phyloP scores from a whole-genome alignment of 441 rosid genomes.

The Dalechampia spathulata region DNA sequence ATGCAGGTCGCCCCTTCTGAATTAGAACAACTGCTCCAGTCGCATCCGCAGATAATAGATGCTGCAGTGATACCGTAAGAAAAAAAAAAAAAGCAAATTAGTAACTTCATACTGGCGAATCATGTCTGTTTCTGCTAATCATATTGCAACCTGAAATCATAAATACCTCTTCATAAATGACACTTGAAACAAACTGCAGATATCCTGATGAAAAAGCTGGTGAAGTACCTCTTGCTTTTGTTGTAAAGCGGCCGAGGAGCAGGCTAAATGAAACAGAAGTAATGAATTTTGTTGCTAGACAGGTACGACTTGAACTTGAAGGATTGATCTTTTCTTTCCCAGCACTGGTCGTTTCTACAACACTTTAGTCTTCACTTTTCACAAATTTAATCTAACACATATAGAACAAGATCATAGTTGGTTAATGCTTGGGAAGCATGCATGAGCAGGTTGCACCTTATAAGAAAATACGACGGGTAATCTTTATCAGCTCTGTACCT shows the following conservation, averaged over 20 bases:
- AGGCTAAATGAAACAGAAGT: slow-evolving; percentile 15
- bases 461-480: neutral
- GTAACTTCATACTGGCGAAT: too few species aligned
- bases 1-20: slow-evolving; percentile 42
- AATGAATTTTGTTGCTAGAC: slow-evolving; percentile 30
- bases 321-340: too few species aligned
- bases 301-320: slow-evolving; percentile 13
- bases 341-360: too few species aligned
- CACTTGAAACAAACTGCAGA: slow-evolving; percentile 5
- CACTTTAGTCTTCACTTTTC: too few species aligned
- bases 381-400: too few species aligned
- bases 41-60: slow-evolving; percentile 31
- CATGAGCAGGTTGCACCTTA: slow-evolving; percentile 24
- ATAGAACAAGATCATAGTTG: neutral
- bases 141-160: too few species aligned
- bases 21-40: slow-evolving; percentile 32
- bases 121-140: too few species aligned
- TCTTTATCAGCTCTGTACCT: neutral
- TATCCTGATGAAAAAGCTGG: slow-evolving; percentile 41
- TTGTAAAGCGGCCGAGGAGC: slow-evolving; percentile 27
- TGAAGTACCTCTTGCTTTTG: slow-evolving; percentile 36
- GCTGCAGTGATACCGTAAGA: slow-evolving; percentile 37
- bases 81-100: too few species aligned
- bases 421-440: neutral
- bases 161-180: too few species aligned